Percentiles rank a stretch among this genome's conserved stretches.
phyloP scores from a whole-genome alignment of 192 early-diverging fungal species.

The Coemansia umbellata region DNA sequence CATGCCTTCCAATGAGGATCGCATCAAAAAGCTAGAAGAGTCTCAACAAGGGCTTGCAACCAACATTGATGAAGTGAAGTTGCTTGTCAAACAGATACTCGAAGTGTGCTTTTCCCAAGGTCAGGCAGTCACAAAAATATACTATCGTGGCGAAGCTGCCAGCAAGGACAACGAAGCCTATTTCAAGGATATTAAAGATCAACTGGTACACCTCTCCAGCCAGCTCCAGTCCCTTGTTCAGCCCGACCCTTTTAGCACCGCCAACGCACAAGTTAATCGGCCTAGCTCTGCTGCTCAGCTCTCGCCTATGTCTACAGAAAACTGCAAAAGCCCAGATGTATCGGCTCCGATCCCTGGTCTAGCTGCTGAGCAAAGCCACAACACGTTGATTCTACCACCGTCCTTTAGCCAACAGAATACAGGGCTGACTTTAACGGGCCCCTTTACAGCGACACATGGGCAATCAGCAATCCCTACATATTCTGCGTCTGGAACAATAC shows the following conservation, averaged over 20 bases:
- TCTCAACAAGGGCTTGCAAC: not conserved
- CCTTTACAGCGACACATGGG: not conserved
- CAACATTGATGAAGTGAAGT: not conserved
- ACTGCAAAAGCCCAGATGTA: not conserved
- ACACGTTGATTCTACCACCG: not conserved
- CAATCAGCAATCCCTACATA: not conserved
- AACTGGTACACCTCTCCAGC: not conserved
- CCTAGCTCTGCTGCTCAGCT: not conserved
- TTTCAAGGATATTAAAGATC: constrained; percentile 1
- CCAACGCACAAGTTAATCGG: not conserved
- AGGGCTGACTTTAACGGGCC: not conserved
- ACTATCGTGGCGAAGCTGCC: not conserved
- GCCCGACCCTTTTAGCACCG: not conserved
- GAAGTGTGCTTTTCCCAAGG: constrained; percentile 11
- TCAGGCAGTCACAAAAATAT: constrained; percentile 8
- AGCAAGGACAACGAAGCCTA: not conserved
- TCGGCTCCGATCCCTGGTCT: not conserved
- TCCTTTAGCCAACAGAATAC: not conserved
- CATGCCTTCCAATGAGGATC: not conserved
- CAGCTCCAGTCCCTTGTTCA: constrained; percentile 10
- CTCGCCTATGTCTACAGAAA: not conserved
- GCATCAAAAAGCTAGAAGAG: not conserved
- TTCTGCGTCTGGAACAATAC: not conserved
- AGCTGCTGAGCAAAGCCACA: not conserved
- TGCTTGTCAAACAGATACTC: constrained; percentile 6